Conservation (phyloP, 2,329 filamentous ascomycete species). For the Raffaelea arxii region DNA sequence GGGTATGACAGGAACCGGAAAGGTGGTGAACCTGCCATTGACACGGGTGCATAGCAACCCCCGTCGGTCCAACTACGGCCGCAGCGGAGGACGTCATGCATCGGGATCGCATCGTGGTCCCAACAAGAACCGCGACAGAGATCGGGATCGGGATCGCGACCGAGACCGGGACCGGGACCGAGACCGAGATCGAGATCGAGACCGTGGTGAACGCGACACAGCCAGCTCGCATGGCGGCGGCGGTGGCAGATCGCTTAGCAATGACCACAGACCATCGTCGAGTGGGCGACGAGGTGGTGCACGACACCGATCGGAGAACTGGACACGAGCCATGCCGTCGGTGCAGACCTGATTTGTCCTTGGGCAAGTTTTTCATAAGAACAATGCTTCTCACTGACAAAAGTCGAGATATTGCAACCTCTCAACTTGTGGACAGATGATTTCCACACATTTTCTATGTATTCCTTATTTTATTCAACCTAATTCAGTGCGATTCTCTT, state of each 20-base stretch:
- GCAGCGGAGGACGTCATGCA: background rate
- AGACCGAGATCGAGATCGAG: too few species aligned
- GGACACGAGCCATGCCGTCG: slow-evolving; percentile 7
- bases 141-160: slow-evolving; percentile 9
- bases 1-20: slow-evolving; percentile 27
- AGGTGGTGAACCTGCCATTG: slow-evolving; percentile 24
- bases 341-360: slow-evolving; percentile 9
- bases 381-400: background rate
- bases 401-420: background rate
- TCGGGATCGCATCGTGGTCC: background rate
- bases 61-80: slow-evolving; percentile 5
- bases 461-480: too few species aligned
- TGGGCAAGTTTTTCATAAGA: background rate
- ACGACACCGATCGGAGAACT: slow-evolving; percentile 10
- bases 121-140: slow-evolving; percentile 9
- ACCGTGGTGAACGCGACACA: slow-evolving; percentile 2
- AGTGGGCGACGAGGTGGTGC: slow-evolving; percentile 8
- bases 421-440: too few species aligned
- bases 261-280: slow-evolving; percentile 3
- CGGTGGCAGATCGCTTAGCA: background rate
- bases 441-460: too few species aligned
- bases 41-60: slow-evolving; percentile 2
- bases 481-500: background rate
- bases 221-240: slow-evolving; percentile 7
- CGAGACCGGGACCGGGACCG: too few species aligned